Conservation (phyloP, 2,329 filamentous ascomycete species). For the Thielaviopsis ethacetica region DNA sequence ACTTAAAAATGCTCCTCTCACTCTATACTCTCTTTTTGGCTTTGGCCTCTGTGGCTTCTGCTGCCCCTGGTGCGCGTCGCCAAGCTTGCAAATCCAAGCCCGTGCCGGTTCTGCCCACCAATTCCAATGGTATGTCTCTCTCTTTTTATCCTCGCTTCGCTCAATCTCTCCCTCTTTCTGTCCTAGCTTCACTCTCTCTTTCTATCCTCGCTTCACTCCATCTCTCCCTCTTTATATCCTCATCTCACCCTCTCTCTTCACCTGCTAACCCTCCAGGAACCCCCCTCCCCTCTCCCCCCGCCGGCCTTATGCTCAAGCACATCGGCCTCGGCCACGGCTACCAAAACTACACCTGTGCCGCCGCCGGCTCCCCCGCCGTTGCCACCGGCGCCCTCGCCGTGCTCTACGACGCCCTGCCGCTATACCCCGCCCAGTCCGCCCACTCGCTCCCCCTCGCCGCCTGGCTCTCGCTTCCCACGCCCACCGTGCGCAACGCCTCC, state of each 20-base stretch:
- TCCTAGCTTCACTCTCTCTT: no score
- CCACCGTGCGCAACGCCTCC: conserved; percentile 23
- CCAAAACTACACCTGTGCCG: conserved; percentile 38
- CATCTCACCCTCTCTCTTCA: conserved; percentile 8
- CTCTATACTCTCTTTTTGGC: background rate
- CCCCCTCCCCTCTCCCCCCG: conserved; percentile 28
- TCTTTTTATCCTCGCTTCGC: no score
- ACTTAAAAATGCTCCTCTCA: background rate
- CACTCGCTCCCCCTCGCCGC: conserved; percentile 20
- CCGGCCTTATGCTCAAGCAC: conserved; percentile 28
- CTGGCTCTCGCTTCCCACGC: conserved; percentile 21
- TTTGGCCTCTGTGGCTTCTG: background rate
- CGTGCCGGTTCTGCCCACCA: background rate
- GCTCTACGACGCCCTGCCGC: conserved; percentile 37
- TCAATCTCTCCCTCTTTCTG: no score
- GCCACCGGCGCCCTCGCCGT: conserved; percentile 34
- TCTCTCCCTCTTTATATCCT: background rate
- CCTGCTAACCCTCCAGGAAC: background rate
- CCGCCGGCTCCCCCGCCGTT: background rate
- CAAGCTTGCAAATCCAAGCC: background rate
- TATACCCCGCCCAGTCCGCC: conserved; percentile 30
- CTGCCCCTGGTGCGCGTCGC: background rate
- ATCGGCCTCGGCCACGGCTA: conserved; percentile 47
- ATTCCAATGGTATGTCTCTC: background rate
- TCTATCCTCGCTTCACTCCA: conserved; percentile 5